Conservation (phyloP, 352 stramenopile species). For the Globisporangium yorkense region DNA sequence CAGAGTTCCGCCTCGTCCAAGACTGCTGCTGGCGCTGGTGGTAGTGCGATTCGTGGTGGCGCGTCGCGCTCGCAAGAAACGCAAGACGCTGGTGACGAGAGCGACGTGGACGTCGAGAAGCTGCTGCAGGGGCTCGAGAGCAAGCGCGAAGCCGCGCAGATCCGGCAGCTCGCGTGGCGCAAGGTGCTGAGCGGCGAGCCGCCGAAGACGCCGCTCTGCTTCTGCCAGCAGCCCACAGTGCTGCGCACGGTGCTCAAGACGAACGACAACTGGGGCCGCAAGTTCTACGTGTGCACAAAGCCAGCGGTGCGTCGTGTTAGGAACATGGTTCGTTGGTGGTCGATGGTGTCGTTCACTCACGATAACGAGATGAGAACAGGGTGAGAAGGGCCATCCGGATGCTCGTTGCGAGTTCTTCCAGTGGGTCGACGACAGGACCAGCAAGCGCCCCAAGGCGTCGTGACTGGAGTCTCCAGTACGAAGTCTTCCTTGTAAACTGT, state of each 20-base stretch:
- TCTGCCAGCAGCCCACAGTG: conserved; percentile 64
- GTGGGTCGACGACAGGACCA: conserved; percentile 43
- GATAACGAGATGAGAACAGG: conserved; percentile 18
- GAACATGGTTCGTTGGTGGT: no score
- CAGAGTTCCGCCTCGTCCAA: background rate
- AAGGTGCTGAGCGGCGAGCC: conserved; percentile 59
- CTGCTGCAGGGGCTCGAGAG: conserved; percentile 15
- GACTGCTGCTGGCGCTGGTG: background rate
- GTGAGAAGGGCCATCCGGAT: conserved; percentile 71
- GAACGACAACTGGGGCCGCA: conserved; percentile 78
- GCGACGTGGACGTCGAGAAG: conserved; percentile 11
- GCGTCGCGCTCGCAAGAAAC: background rate
- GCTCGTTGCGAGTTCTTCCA: conserved; percentile 85
- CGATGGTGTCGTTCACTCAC: background rate
- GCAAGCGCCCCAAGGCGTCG: conserved; percentile 8
- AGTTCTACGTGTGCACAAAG: conserved; percentile 86
- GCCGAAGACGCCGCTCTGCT: conserved; percentile 53
- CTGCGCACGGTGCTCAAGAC: conserved; percentile 69
- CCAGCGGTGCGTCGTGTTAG: conserved; percentile 34
- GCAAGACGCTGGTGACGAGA: background rate
- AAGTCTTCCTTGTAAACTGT: background rate
- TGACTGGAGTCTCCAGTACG: no score
- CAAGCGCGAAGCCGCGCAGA: conserved; percentile 25
- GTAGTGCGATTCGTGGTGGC: background rate
- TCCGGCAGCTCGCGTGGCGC: conserved; percentile 47